These are phyloP conservation scores for Colletotrichum higginsianum DNA, from an alignment of 2,329 filamentous ascomycete species.

Conservation along the genomic window DNA sequence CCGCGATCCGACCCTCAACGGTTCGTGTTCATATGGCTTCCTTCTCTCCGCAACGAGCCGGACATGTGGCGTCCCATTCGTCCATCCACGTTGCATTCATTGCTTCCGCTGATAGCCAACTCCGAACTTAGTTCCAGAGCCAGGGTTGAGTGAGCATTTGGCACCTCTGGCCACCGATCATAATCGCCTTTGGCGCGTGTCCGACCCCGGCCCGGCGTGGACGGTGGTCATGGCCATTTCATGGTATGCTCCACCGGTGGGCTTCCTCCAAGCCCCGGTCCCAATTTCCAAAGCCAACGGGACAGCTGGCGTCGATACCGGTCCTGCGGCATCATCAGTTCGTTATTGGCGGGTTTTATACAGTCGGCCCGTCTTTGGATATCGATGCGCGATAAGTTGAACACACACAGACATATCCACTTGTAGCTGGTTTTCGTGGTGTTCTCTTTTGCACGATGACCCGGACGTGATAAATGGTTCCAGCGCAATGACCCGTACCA, in stretches of 20 bases:
- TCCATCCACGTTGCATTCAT: background rate
- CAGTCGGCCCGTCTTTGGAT: no score
- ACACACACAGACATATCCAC: no score
- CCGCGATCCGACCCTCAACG: background rate
- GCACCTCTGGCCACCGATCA: background rate
- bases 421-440: no score
- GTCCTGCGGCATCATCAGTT: background rate
- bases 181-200: background rate
- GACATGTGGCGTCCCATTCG: background rate
- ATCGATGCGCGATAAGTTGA: no score
- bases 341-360: background rate
- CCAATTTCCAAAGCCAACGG: background rate
- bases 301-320: background rate
- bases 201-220: background rate
- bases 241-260: background rate
- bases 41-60: conserved; percentile 11
- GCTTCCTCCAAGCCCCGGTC: background rate
- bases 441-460: no score
- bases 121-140: background rate
- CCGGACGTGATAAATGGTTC: no score
- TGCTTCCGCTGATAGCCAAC: background rate
- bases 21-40: background rate
- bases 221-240: background rate
- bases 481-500: no score
- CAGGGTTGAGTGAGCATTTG: background rate